Conservation (phyloP, 2,329 filamentous ascomycete species). For the Aspergillus fumigatiaffinis region DNA sequence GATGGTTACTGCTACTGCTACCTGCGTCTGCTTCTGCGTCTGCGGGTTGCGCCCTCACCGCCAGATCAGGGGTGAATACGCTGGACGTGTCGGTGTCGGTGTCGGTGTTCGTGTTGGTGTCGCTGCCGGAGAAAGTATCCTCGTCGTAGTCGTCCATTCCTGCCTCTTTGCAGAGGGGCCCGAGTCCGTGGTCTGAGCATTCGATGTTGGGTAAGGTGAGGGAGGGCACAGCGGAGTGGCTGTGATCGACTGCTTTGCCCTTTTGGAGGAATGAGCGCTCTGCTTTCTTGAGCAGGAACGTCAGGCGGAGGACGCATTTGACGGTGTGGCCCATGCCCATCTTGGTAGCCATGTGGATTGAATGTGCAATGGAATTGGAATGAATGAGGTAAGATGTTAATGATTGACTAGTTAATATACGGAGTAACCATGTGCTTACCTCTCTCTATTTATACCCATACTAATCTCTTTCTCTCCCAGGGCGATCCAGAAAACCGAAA, state of each 20-base stretch:
- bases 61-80: conserved; percentile 3
- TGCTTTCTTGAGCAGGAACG: conserved; percentile 14
- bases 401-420: background rate
- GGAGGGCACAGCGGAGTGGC: background rate
- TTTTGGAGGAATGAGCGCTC: conserved; percentile 11
- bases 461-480: background rate
- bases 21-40: background rate
- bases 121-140: conserved; percentile 1
- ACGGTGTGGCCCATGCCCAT: conserved; percentile 18
- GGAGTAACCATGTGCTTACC: background rate
- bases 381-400: background rate
- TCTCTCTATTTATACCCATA: background rate
- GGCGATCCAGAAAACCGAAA: background rate
- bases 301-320: conserved; percentile 17
- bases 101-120: conserved; percentile 1
- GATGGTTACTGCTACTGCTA: conserved; percentile 6
- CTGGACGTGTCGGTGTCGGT: background rate
- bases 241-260: conserved; percentile 7
- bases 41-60: conserved; percentile 8
- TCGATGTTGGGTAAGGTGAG: background rate
- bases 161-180: background rate
- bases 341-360: background rate
- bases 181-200: background rate
- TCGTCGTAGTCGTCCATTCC: conserved; percentile 1
- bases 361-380: background rate